Evolutionary conservation across 306 rosid species (phyloP).

Genomic region (Prunus davidiana): DNA sequence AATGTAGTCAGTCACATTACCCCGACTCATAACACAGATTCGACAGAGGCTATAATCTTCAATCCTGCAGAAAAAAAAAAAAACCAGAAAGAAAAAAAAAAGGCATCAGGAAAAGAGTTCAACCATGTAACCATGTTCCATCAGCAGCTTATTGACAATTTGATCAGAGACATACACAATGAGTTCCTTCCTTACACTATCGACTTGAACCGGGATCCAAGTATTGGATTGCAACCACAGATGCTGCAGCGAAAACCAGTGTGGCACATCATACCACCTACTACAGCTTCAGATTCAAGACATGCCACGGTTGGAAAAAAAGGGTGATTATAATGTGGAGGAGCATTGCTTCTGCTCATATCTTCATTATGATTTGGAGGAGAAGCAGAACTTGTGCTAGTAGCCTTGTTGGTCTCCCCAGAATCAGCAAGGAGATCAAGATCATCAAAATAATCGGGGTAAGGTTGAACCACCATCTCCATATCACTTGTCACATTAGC

Average conservation of each 20-base stretch:
- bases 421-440: neutral
- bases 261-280: conserved; percentile 52
- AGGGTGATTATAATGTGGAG: conserved; percentile 3
- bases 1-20: conserved; percentile 48
- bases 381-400: conserved; percentile 23
- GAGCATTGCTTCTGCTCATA: conserved; percentile 8
- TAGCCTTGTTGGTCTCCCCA: conserved; percentile 28
- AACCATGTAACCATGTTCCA: neutral
- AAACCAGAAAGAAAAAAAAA: neutral
- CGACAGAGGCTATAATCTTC: conserved; percentile 64
- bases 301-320: neutral
- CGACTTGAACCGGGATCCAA: conserved; percentile 84
- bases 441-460: neutral
- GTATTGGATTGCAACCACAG: conserved; percentile 77
- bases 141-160: no score
- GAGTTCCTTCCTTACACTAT: conserved; percentile 45
- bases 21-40: conserved; percentile 56
- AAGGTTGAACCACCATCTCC: neutral
- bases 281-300: conserved; percentile 31
- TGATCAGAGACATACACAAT: no score
- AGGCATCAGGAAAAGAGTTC: neutral
- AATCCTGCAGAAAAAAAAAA: conserved; percentile 42
- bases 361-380: neutral
- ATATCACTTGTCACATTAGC: neutral
- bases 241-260: conserved; percentile 68